Base-by-base conservation (phyloP, 257 asterid species). In the Solanum chmielewskii region DNA sequence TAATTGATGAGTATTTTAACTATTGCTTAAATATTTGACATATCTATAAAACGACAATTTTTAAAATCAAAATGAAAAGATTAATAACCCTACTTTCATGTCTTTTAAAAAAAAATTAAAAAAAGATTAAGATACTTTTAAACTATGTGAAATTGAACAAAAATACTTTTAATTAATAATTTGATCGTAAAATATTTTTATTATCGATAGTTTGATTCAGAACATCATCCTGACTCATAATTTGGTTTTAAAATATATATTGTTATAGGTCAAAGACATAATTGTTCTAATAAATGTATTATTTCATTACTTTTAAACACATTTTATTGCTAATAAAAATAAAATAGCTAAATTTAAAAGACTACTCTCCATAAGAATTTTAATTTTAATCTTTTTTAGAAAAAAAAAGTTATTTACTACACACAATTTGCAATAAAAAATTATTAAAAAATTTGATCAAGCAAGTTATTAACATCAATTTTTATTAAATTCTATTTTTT, bases 11-110 rank as follows among this genome's bases (percentile, higher is more conserved):
- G n/a, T 62, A 59, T 10, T 10, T 62, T 62, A 62, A 62, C 23
- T 11, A n/a, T 62, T 62, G 1, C 4, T 23, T 62, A 62, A 10
- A 10, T 2, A 4, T n/a, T n/a, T 62, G 1, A 62, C 16, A 62
- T 62, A 1, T 62, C 15, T 23, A 23, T n/a, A n/a, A 23, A 62
- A 0, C 7, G 2, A n/a, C 1, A n/a, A n/a, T n/a, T 1, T 62
- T 62, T 6, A 62, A 62, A 62, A n/a, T 62, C 31, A 62, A n/a
- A 62, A 10, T 11, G 7, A n/a, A 62, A 62, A 4, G 70, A 62
- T 62, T n/a, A 1, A 1, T n/a, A 62, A 5, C 13, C 27, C 68
- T 60, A 60, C 13, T 60, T 62, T 62, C 31, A 4, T 23, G 4
- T 23, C 11, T 15, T 15, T 52, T 6, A 2, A 52, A 52, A 52